phyloP scores from a whole-genome alignment of 345 rosid genomes.

The Gossypium sturtianum region DNA sequence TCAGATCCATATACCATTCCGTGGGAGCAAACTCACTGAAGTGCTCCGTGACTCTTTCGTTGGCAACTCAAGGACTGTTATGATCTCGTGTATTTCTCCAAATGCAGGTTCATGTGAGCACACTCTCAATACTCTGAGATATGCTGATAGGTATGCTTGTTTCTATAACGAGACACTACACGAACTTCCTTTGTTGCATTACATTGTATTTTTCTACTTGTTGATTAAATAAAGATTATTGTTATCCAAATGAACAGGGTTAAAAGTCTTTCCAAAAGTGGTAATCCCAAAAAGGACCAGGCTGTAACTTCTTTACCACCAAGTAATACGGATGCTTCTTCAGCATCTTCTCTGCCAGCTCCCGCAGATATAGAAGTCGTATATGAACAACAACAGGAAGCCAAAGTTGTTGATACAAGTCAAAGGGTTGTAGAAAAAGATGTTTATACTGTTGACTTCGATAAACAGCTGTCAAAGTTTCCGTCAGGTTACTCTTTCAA shows the following conservation, averaged over 20 bases:
- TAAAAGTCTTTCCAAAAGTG: constrained; percentile 91
- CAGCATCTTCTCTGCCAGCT: constrained; percentile 38
- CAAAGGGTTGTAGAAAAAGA: constrained; percentile 69
- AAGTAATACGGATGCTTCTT: constrained; percentile 47
- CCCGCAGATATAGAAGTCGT: constrained; percentile 44
- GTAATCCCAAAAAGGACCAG: constrained; percentile 75
- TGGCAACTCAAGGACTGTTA: constrained; percentile 92
- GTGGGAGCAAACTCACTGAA: constrained; percentile 79
- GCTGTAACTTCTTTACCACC: constrained; percentile 37
- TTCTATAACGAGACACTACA: constrained; percentile 15
- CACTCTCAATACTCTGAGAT: constrained; percentile 89
- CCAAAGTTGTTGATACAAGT: constrained; percentile 41
- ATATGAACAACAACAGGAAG: constrained; percentile 51
- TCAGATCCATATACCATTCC: constrained; percentile 9
- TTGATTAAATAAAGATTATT: constrained; percentile 9
- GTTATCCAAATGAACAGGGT: constrained; percentile 50
- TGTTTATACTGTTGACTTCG: constrained; percentile 36
- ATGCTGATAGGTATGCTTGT: constrained; percentile 73
- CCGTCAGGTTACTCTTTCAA: constrained; percentile 37
- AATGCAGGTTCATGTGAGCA: constrained; percentile 97
- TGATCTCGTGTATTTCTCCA: constrained; percentile 96
- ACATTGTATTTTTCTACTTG: neutral
- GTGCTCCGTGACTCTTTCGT: constrained; percentile 97
- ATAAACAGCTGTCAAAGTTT: constrained; percentile 43
- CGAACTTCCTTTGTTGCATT: neutral